Evolutionary conservation across 257 asterid species (phyloP).

Genomic region (Plectranthus barbatus): DNA sequence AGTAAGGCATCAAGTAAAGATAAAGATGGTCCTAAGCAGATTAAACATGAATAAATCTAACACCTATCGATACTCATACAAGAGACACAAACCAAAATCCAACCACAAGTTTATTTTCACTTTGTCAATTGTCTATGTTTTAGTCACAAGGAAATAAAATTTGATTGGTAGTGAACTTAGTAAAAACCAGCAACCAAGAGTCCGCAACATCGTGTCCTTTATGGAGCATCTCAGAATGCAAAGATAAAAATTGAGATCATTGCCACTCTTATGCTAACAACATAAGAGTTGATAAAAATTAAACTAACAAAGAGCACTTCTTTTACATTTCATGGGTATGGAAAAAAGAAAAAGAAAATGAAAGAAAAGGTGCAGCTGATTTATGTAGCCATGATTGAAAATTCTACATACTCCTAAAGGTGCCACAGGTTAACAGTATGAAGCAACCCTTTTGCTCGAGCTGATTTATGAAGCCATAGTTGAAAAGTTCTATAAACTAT

Average conservation of each 20-base stretch:
- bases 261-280: neutral
- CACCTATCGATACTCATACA: neutral
- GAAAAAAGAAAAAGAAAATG: neutral
- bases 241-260: neutral
- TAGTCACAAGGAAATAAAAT: neutral
- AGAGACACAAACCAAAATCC: constrained; percentile 1
- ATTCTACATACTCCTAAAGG: neutral
- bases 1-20: neutral
- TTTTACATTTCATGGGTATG: neutral
- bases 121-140: neutral
- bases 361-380: neutral
- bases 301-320: too few relatives aligned
- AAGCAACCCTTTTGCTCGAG: neutral
- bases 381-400: neutral
- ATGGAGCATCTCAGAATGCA: constrained; percentile 5
- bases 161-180: constrained; percentile 3
- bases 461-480: too few relatives aligned
- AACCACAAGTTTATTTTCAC: constrained; percentile 1
- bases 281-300: neutral
- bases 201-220: neutral
- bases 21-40: neutral
- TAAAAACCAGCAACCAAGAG: neutral
- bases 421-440: neutral
- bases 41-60: neutral
- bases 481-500: too few relatives aligned